Base-by-base conservation (phyloP, 2,329 filamentous ascomycete species). In the Fusarium devonianum region DNA sequence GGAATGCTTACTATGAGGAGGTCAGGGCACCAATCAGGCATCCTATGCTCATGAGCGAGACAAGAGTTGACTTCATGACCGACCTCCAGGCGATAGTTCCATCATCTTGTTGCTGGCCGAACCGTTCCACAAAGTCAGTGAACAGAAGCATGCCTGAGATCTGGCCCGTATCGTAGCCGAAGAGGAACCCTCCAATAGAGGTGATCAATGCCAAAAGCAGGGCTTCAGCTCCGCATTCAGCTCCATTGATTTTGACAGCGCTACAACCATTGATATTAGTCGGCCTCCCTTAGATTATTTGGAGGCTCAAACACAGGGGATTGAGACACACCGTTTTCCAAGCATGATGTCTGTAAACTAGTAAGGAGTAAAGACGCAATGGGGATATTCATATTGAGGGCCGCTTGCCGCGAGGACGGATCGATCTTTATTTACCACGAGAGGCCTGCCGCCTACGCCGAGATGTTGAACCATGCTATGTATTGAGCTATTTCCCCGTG, bases 141-240 rank as follows among this genome's bases (percentile, higher is more conserved):
- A 79, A 78, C 13, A 76, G 66, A 7, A 79, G 68, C 63, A 79
- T 74, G 33, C 69, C 72, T 2, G 78, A 81, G 47, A 83, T 82
- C 64, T 83, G 79, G 52, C 81, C 82, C 11, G 81, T 85, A 58
- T 85, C 82, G 56, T 84, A 84, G 32, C 82, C 83, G 64, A 84
- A 84, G 51, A 85, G 75, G 67, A 83, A 82, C 25, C 80, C 82
- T 53, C 82, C 82, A 33, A 85, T 76, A 25, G 77, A 80, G 36
- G 80, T 81, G 22, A 78, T 72, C 18, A 75, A 68, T 38, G 78
- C 80, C 16, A 83, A 60, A 35, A 75, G 33, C 38, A 75, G 49
- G n/a, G 73, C 63, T 57, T 75, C 72, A 25, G 64, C 49, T 41
- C 72, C 72, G 38, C 71, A 74, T 25, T 71, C 65, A 60, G 70